Base-by-base conservation (phyloP, 176 grass and related monocot genomes). In the Musa itinerans region DNA sequence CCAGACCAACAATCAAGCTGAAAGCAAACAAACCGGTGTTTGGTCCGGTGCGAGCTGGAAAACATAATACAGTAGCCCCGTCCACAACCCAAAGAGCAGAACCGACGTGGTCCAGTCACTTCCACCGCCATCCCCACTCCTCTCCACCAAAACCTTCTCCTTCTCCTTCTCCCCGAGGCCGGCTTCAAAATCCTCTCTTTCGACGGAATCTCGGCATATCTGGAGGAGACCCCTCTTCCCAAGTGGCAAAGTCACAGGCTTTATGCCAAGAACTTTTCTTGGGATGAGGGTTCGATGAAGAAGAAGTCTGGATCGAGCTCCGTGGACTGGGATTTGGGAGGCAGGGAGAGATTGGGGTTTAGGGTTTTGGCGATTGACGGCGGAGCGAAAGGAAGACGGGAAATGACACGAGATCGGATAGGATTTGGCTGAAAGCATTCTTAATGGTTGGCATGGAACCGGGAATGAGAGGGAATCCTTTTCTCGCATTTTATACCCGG, bases 31-130 rank as follows among this genome's bases (percentile, higher is more conserved):
- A 80, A 98, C 95, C 80, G 88, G 95, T 2, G 95, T 98, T 72
- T 98, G 95, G 67, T 98, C 76, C 0, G 90, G 90, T 9, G 90
- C 78, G 51, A 93, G 84, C 86, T 78, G 87, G 77, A 98, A 81
- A 69, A 98, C 77, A 14, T 98, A 98, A 54, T 93, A 93, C 82
- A 98, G 64, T 68, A 98, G 83, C 21, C 90, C 94, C 17, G 88
- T 88, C 90, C 90, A 98, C 29, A 98, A 15, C 12, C 90, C 90
- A 53, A 98, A 91, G 25, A 98, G 84, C 34, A 94, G 81, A 57
- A 72, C 80, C 1, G 93, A 96, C 1, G 89, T 86, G 27, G 52
- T 80, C 86, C 95, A 93, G 66, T 87, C 80, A 65, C 77, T 83
- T n/a, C 34, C 74, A 71, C 34, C 68, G 74, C 65, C 50, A 17